Percentiles rank a stretch among this genome's conserved stretches.
These are phyloP conservation scores for Auricularia sp. DNA, from an alignment of 768 basidiomycete species.

Conservation along the genomic window DNA sequence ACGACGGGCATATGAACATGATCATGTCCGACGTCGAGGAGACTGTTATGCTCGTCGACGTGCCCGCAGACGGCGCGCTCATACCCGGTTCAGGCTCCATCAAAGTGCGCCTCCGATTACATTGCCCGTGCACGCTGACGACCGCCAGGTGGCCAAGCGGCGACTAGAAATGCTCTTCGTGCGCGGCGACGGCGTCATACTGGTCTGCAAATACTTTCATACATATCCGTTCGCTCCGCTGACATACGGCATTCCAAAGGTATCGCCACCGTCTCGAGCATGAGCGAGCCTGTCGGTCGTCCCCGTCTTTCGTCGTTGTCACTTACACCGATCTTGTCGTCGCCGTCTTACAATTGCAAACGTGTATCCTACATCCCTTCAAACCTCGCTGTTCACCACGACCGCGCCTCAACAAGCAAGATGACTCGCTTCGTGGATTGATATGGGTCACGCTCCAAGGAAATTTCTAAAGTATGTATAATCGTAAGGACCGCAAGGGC, in stretches of 20 bases:
- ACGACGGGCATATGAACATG: conserved; percentile 99
- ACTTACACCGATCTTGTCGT: neutral
- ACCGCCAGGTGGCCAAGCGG: conserved; percentile 73
- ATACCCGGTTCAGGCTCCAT: neutral
- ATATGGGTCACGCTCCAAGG: neutral
- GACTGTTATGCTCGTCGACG: conserved; percentile 91
- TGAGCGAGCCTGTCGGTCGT: neutral
- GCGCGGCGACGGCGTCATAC: conserved; percentile 91
- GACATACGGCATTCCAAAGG: conserved; percentile 30
- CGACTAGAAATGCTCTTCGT: conserved; percentile 98
- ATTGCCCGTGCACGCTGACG: neutral
- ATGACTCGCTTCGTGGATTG: neutral
- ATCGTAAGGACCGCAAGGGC: too few relatives aligned
- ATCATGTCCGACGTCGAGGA: conserved; percentile 97
- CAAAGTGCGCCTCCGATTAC: neutral
- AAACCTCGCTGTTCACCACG: neutral
- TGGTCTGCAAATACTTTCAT: conserved; percentile 43
- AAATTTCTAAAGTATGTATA: too few relatives aligned
- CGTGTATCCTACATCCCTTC: neutral
- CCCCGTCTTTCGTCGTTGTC: neutral
- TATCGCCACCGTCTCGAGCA: conserved; percentile 64
- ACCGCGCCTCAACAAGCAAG: neutral
- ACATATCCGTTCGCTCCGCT: neutral
- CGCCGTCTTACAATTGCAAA: neutral
- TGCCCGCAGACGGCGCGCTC: conserved; percentile 37